Evolutionary conservation across 257 asterid species (phyloP).

Genomic region (Solanum chilense): DNA sequence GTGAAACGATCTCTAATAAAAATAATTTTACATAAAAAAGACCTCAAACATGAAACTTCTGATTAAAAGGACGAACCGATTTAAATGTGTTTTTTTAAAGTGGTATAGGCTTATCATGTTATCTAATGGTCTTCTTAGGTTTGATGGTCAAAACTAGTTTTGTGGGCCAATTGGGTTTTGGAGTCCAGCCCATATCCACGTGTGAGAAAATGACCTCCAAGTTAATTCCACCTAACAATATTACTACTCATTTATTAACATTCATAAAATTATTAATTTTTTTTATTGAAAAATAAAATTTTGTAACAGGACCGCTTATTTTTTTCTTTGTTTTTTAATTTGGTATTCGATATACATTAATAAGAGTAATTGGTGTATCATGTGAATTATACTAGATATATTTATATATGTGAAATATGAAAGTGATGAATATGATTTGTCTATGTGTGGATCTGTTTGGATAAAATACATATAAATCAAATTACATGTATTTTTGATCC

Average conservation of each 20-base stretch:
- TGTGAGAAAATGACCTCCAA: not conserved
- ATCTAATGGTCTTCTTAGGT: not conserved
- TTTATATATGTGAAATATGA: too few species aligned
- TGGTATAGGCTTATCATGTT: not conserved
- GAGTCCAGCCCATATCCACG: constrained; percentile 12
- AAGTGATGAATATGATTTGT: too few species aligned
- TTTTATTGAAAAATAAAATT: too few species aligned
- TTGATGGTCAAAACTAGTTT: constrained; percentile 9
- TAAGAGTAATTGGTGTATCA: too few species aligned
- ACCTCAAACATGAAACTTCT: fast-evolving
- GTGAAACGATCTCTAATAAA: fast-evolving
- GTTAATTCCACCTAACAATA: not conserved
- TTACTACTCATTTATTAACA: not conserved
- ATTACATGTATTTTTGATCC: too few species aligned
- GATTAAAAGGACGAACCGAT: not conserved
- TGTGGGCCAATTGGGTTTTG: constrained; percentile 15
- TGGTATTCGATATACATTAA: too few species aligned
- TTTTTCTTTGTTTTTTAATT: too few species aligned
- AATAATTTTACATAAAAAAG: not conserved
- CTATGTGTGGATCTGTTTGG: too few species aligned
- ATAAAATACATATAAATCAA: too few species aligned
- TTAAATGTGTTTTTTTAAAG: too few species aligned
- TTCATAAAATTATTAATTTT: not conserved
- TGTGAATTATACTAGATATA: too few species aligned
- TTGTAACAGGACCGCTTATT: not conserved